Evolutionary conservation across 108 stramenopile species (phyloP).

Genomic region (Pseudonitzschia pungens): DNA sequence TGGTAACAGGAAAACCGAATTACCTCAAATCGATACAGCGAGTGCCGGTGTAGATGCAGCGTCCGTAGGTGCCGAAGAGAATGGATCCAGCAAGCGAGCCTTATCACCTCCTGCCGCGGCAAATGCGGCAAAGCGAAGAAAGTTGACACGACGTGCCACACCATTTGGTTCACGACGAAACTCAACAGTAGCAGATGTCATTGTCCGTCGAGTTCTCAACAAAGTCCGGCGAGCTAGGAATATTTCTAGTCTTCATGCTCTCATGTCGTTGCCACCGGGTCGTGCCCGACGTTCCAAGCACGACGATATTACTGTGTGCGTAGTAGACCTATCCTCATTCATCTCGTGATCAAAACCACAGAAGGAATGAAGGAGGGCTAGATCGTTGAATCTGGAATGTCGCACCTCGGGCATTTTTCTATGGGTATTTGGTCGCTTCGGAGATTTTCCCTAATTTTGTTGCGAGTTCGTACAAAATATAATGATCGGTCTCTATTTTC

Average conservation of each 20-base stretch:
- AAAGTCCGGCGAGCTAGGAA: conserved; percentile 80
- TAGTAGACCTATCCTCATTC: conserved; percentile 75
- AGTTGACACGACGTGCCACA: conserved; percentile 31
- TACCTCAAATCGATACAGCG: not conserved
- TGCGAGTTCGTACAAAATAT: too few species aligned
- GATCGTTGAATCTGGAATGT: not conserved
- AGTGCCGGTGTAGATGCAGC: not conserved
- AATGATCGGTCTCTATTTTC: too few species aligned
- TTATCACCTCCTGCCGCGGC: conserved; percentile 38
- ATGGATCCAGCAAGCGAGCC: conserved; percentile 31
- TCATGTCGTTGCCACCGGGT: conserved; percentile 78
- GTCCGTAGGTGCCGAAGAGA: conserved; percentile 16
- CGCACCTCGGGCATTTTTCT: not conserved
- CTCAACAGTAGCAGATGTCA: conserved; percentile 75
- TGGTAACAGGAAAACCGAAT: conserved; percentile 4
- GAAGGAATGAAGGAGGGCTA: not conserved
- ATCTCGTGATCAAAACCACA: conserved; percentile 33
- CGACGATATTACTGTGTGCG: conserved; percentile 85
- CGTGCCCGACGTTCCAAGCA: conserved; percentile 81
- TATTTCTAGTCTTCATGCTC: conserved; percentile 71
- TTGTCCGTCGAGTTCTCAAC: conserved; percentile 81
- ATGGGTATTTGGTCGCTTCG: too few species aligned
- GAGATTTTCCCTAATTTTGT: too few species aligned
- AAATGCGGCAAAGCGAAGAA: conserved; percentile 46
- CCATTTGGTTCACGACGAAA: conserved; percentile 37